Conservation (phyloP, 805 yeast species). For the Schizosaccharomyces cryophilus region DNA sequence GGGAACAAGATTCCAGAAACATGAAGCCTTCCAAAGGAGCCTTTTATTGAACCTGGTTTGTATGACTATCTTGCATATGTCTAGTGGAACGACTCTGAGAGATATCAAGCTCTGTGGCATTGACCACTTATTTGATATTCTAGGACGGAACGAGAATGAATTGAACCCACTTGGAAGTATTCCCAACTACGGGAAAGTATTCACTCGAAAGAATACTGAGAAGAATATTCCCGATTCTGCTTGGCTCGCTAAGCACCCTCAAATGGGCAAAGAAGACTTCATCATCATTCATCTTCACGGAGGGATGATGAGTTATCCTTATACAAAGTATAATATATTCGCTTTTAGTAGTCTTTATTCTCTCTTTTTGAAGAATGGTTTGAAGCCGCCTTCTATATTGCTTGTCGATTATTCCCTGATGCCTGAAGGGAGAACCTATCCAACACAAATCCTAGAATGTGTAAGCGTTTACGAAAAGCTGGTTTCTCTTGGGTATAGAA, state of each 20-base stretch:
- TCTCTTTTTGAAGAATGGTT: background rate
- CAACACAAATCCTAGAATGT: background rate
- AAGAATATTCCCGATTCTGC: no score
- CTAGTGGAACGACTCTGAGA: no score
- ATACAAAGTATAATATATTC: background rate
- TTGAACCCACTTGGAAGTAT: no score
- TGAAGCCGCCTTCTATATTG: background rate
- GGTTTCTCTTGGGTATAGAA: background rate
- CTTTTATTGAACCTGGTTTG: no score
- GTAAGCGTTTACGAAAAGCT: background rate
- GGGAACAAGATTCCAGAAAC: no score
- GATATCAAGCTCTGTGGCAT: no score
- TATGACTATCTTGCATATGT: no score
- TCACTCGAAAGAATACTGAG: no score
- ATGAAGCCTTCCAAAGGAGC: no score
- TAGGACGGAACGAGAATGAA: no score
- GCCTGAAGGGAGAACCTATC: background rate
- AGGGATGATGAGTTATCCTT: background rate
- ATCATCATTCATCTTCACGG: background rate
- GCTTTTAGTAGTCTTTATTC: background rate
- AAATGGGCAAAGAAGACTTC: background rate
- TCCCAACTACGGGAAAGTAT: no score
- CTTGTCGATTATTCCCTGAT: background rate
- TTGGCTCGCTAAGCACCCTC: background rate
- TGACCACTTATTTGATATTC: no score